A percentile compares a stretch with the other conserved stretches of the same genome.
Conservation (phyloP, 1,284 basidiomycete species). For the Schizophyllum commune region DNA sequence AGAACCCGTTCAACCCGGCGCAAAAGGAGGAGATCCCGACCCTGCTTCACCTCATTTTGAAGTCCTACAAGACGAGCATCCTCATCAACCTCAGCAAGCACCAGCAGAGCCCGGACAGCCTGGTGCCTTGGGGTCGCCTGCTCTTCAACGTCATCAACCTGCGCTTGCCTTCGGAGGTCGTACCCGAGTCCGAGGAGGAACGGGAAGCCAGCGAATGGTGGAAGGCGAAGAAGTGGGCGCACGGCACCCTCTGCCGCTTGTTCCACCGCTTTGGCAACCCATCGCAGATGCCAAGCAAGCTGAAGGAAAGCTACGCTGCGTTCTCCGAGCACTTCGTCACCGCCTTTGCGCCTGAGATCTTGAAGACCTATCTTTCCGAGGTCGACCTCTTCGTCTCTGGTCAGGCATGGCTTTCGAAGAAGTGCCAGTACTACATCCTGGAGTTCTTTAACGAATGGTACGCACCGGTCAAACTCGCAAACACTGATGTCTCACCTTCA, state of each 20-base stretch:
- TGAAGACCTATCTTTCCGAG: conserved; percentile 71
- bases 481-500: background rate
- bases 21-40: conserved; percentile 55
- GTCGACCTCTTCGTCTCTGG: conserved; percentile 66
- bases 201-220: conserved; percentile 78
- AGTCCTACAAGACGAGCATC: conserved; percentile 77
- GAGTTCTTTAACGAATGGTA: conserved; percentile 82
- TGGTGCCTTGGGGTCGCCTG: conserved; percentile 82
- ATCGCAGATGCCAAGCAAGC: conserved; percentile 67
- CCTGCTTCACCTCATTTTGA: conserved; percentile 76
- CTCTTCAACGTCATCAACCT: conserved; percentile 71
- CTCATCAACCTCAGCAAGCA: conserved; percentile 62
- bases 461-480: conserved; percentile 14
- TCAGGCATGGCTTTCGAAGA: conserved; percentile 72
- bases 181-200: conserved; percentile 67
- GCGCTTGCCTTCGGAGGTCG: conserved; percentile 52
- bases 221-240: conserved; percentile 89
- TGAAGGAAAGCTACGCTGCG: conserved; percentile 58
- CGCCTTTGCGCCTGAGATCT: conserved; percentile 77
- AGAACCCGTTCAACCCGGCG: conserved; percentile 47
- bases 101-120: conserved; percentile 64
- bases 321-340: conserved; percentile 77
- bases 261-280: conserved; percentile 83
- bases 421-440: conserved; percentile 76
- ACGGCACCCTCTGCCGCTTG: conserved; percentile 61